Evolutionary conservation across 2,329 filamentous ascomycete genomes (phyloP).

Genomic region (Hymenoscyphus occultus): DNA sequence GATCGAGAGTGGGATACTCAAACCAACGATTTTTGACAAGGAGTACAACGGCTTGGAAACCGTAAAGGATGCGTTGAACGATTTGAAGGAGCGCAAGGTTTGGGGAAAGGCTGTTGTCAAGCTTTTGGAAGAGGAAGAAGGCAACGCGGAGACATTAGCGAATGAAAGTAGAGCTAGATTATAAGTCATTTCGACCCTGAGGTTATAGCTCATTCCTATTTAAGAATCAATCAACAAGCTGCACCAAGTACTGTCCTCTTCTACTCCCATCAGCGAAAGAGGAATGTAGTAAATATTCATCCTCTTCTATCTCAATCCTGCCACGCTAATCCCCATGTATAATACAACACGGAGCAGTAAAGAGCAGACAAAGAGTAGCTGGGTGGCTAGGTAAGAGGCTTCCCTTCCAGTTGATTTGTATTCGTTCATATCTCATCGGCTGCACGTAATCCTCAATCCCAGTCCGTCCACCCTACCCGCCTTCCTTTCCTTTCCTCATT

Average conservation of each 20-base stretch:
- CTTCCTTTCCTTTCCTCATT: background rate
- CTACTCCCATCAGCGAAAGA: background rate
- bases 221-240: background rate
- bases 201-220: no score
- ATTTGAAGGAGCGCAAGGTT: constrained; percentile 48
- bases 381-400: background rate
- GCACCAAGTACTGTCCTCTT: background rate
- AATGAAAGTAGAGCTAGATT: background rate
- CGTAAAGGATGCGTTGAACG: constrained; percentile 49
- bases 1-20: constrained; percentile 46
- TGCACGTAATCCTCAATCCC: background rate
- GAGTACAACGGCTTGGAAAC: constrained; percentile 49
- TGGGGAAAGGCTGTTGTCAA: constrained; percentile 57
- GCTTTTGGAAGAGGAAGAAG: constrained; percentile 29
- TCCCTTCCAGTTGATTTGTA: background rate
- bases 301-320: background rate
- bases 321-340: background rate
- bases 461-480: background rate
- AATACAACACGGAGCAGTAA: background rate
- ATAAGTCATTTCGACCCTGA: background rate
- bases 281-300: background rate
- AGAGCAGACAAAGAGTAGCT: background rate
- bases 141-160: background rate
- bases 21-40: constrained; percentile 49
- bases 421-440: background rate